Percentiles rank a stretch among this genome's conserved stretches.
Evolutionary conservation across 2,329 filamentous ascomycete species (phyloP).

Genomic region (Magnaporthiopsis rhizophila): DNA sequence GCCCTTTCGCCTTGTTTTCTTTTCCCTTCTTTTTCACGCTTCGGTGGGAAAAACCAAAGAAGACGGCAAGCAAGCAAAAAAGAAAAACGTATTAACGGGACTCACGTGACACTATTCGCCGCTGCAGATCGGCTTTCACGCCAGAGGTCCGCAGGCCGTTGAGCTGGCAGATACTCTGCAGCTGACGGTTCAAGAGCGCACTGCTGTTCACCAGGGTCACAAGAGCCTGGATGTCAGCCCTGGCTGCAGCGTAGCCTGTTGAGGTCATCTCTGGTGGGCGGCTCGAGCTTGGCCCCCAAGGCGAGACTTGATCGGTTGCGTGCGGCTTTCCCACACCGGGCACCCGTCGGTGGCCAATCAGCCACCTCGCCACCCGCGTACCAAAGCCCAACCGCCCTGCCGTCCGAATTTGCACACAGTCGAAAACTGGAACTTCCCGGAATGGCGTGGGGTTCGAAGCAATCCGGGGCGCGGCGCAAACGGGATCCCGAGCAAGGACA

Average conservation of each 20-base stretch:
- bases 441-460: too few relatives aligned
- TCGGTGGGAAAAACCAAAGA: neutral
- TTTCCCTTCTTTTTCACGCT: neutral
- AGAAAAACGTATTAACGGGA: slow-evolving; percentile 17
- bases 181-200: slow-evolving; percentile 49
- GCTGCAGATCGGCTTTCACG: slow-evolving; percentile 76
- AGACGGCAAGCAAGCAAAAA: slow-evolving; percentile 1
- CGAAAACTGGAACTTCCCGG: neutral
- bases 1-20: neutral
- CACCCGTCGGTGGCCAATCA: neutral
- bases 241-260: slow-evolving; percentile 8
- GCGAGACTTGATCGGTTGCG: neutral
- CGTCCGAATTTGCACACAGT: neutral
- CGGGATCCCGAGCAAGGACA: neutral
- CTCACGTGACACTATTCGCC: slow-evolving; percentile 71
- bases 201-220: slow-evolving; percentile 35
- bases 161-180: slow-evolving; percentile 67
- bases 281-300: neutral
- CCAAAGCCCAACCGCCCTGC: neutral
- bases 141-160: slow-evolving; percentile 73
- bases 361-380: neutral
- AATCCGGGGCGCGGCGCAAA: too few relatives aligned
- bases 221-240: slow-evolving; percentile 36
- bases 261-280: slow-evolving; percentile 10
- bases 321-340: neutral